Percentiles rank a stretch among this genome's conserved stretches.
phyloP scores from a whole-genome alignment of 1,284 basidiomycete genomes.

The Cutaneotrichosporon cavernicola region DNA sequence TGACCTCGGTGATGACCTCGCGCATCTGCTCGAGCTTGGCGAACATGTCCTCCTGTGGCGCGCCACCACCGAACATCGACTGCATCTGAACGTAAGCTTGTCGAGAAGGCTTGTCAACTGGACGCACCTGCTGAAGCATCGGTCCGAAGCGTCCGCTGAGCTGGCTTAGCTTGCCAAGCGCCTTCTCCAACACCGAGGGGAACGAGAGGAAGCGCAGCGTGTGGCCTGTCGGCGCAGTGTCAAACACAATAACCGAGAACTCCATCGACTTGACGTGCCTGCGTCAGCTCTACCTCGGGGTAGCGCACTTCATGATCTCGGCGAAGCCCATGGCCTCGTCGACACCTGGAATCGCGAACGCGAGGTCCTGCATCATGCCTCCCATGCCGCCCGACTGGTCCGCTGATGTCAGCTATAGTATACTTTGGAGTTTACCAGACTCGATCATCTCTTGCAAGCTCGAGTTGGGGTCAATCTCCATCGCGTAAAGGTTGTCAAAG shows the following conservation, averaged over 20 bases:
- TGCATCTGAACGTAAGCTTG: conserved; percentile 65
- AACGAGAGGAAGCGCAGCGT: conserved; percentile 97
- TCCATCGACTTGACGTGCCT: conserved; percentile 99
- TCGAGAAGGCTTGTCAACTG: background rate
- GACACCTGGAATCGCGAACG: conserved; percentile 97
- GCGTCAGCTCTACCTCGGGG: conserved; percentile 43
- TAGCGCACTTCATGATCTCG: conserved; percentile 85
- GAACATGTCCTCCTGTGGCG: conserved; percentile 90
- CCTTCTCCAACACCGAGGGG: conserved; percentile 96
- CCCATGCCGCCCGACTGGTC: conserved; percentile 90
- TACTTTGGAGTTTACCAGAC: conserved; percentile 65
- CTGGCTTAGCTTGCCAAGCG: conserved; percentile 87
- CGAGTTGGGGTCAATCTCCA: conserved; percentile 99
- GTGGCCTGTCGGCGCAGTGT: conserved; percentile 97
- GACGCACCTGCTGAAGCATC: conserved; percentile 82
- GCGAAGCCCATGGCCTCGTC: conserved; percentile 99
- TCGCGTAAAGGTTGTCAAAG: conserved; percentile 93
- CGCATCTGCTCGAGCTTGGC: conserved; percentile 97
- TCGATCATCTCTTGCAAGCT: conserved; percentile 99
- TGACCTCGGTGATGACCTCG: conserved; percentile 95
- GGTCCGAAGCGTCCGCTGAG: conserved; percentile 92
- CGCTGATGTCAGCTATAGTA: conserved; percentile 55
- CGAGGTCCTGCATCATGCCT: conserved; percentile 98
- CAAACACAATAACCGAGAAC: conserved; percentile 98
- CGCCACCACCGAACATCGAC: conserved; percentile 82